Percentiles rank a stretch among this genome's conserved stretches.
Conservation (phyloP, 2,329 filamentous ascomycete genomes). For the Coniochaeta sp. region DNA sequence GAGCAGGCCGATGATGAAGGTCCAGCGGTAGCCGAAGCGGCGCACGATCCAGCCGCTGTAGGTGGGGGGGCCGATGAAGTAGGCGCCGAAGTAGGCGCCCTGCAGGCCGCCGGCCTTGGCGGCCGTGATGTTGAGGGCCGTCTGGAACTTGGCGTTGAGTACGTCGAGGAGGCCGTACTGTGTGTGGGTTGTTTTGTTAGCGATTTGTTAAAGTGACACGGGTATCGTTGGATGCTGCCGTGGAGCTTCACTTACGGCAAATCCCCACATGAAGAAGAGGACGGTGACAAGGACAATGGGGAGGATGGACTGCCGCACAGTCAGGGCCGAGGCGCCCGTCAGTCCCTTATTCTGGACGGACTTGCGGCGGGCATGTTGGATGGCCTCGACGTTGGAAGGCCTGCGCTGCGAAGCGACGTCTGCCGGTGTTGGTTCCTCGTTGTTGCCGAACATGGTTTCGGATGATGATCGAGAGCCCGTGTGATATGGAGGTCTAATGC, state of each 20-base stretch:
- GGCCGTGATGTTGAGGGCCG: slow-evolving; percentile 11
- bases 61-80: slow-evolving; percentile 61
- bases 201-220: neutral
- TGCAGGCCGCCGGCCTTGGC: slow-evolving; percentile 13
- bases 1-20: slow-evolving; percentile 56
- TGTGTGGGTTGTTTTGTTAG: neutral
- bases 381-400: slow-evolving; percentile 11
- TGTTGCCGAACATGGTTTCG: slow-evolving; percentile 13
- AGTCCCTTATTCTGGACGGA: slow-evolving; percentile 14
- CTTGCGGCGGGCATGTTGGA: slow-evolving; percentile 8
- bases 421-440: slow-evolving; percentile 11
- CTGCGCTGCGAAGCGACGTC: slow-evolving; percentile 12
- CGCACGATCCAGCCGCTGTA: slow-evolving; percentile 57
- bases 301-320: neutral
- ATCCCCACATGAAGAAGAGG: slow-evolving; percentile 6
- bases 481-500: neutral
- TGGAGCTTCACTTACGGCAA: slow-evolving; percentile 2
- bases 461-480: neutral
- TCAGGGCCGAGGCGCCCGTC: slow-evolving; percentile 14
- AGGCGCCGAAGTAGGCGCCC: slow-evolving; percentile 25
- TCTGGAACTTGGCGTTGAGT: slow-evolving; percentile 26
- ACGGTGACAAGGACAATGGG: slow-evolving; percentile 1
- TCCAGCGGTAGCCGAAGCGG: slow-evolving; percentile 53
- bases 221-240: too few relatives aligned
- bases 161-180: slow-evolving; percentile 36